Base-by-base conservation (phyloP, 2,329 filamentous ascomycete genomes). In the Biscogniauxia mediterranea region DNA sequence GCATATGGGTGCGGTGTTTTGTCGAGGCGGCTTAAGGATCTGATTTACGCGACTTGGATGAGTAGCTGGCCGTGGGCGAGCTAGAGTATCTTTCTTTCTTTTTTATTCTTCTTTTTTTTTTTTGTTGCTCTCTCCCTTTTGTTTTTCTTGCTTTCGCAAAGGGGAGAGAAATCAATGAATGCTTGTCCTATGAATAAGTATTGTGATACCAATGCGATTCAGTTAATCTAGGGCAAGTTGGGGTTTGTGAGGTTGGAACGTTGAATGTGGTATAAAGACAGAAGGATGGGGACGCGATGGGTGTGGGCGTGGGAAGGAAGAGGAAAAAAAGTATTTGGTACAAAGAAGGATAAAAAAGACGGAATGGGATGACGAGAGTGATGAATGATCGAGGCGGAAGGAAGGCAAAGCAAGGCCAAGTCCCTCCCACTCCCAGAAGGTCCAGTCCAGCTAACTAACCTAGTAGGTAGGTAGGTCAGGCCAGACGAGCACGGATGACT, bases 281-380 rank as follows among this genome's bases (percentile, higher is more conserved):
- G 59, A 63, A 63, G 42, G 62, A 59, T 54, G 42, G 61, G 28
- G 58, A 63, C 65, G 63, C 65, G 63, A 65, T 61, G 59, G 46
- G 57, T 38, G 28, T 32, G 28, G 28, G 28, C 11, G 28, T 8
- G 28, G 11, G 11, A 32, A 11, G 38, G 38, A 46, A n/a, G 17
- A 52, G 56, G 46, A 25, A 61, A 58, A 59, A 63, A 64, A 38
- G 61, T 63, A 50, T 56, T 56, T 55, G 59, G 63, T 65, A 66
- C 63, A 66, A 66, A 66, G 65, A 66, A 66, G 61, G 62, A 62
- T 58, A 46, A 46, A 59, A 65, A 62, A 66, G 63, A 59, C 65
- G 61, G 64, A 66, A 66, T 65, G 61, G 62, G 59, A 63, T 63
- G 59, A 64, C 62, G 64, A 64, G 57, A 32, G 13, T 46, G 38